These are phyloP conservation scores for Cyclotella choctawhatcheeana DNA, from an alignment of 108 stramenopile genomes.

Conservation along the genomic window DNA sequence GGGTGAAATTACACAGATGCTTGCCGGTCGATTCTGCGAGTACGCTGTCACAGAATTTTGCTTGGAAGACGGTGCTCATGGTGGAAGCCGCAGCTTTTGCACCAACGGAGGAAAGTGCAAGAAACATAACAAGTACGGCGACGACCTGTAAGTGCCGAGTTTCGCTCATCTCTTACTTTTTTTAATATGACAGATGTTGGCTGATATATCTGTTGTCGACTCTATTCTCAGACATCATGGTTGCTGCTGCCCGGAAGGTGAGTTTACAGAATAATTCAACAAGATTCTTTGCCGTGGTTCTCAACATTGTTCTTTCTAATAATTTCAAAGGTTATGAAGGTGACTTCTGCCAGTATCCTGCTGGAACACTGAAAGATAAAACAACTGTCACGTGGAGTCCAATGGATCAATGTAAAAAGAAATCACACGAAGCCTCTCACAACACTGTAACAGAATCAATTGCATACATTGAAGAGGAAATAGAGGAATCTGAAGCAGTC, in stretches of 20 bases:
- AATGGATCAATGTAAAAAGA: conserved; percentile 30
- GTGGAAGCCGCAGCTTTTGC: conserved; percentile 36
- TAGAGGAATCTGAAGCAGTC: not conserved
- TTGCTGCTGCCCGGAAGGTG: conserved; percentile 38
- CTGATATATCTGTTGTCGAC: not conserved
- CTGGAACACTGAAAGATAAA: conserved; percentile 31
- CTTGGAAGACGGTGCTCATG: conserved; percentile 12
- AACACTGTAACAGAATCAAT: not conserved
- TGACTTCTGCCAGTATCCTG: conserved; percentile 40
- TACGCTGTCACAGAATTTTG: conserved; percentile 53
- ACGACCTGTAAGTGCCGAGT: conserved; percentile 13
- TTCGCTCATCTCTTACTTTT: too few species aligned
- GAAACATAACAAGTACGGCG: conserved; percentile 24
- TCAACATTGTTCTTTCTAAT: not conserved
- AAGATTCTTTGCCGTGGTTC: too few species aligned
- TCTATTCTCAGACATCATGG: conserved; percentile 31
- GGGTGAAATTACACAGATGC: conserved; percentile 28
- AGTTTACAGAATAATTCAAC: too few species aligned
- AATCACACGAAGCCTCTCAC: not conserved
- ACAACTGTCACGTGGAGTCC: conserved; percentile 32
- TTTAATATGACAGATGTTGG: too few species aligned
- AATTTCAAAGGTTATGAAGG: conserved; percentile 35
- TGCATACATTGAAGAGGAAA: not conserved
- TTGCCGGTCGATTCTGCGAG: conserved; percentile 47
- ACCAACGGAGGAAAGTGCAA: conserved; percentile 51